Evolutionary conservation across 2,329 filamentous ascomycete genomes (phyloP).

Genomic region (Botryosphaeria dothidea): DNA sequence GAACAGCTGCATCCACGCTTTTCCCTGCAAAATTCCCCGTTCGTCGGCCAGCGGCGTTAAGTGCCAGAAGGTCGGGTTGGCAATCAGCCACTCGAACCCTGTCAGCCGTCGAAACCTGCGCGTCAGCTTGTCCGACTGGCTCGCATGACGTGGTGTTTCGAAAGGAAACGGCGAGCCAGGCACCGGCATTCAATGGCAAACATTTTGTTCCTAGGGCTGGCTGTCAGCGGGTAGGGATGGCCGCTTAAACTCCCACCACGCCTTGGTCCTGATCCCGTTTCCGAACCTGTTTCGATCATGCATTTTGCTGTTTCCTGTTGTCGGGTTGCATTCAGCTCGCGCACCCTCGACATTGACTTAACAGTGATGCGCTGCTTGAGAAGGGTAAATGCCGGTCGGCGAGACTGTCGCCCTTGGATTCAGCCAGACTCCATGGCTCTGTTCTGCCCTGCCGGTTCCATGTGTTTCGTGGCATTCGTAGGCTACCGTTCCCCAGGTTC

Average conservation of each 20-base stretch:
- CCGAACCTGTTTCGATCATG: background rate
- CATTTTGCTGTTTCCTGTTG: background rate
- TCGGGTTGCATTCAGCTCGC: background rate
- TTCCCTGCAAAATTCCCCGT: background rate
- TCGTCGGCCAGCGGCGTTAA: background rate
- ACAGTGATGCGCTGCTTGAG: background rate
- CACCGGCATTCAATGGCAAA: background rate
- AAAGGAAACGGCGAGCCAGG: background rate
- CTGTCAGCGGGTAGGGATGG: background rate
- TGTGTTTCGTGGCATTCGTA: background rate
- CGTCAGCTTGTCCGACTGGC: background rate
- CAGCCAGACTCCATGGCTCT: background rate
- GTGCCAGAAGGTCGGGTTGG: background rate
- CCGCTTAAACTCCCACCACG: background rate
- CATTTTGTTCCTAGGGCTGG: background rate
- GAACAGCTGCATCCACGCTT: background rate
- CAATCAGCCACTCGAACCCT: background rate
- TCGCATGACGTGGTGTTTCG: background rate
- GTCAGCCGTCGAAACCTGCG: background rate
- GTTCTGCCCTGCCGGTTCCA: background rate
- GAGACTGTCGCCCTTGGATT: background rate
- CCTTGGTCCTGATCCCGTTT: constrained; percentile 1
- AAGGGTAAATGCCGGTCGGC: constrained; percentile 4
- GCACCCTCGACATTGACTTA: background rate
- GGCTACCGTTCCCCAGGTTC: background rate